Percentiles rank a stretch among this genome's conserved stretches.
These are phyloP conservation scores for Adansonia madagascariensis DNA, from an alignment of 441 rosid species.

Conservation along the genomic window DNA sequence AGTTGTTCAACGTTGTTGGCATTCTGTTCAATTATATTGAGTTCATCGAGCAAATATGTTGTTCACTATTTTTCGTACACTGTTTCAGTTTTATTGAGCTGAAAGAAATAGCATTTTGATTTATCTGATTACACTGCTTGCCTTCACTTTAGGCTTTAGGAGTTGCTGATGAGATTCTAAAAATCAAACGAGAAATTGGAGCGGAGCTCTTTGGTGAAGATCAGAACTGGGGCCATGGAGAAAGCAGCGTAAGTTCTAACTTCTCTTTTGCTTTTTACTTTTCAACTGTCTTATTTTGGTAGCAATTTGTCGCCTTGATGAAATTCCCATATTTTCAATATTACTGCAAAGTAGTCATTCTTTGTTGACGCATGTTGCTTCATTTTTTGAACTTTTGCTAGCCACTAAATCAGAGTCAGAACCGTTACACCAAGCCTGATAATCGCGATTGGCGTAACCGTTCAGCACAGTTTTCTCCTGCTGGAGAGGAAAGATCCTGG, in stretches of 20 bases:
- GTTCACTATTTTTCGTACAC: too few relatives aligned
- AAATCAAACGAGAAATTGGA: conserved; percentile 67
- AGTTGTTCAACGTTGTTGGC: neutral
- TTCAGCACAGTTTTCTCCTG: conserved; percentile 51
- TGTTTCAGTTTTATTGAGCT: neutral
- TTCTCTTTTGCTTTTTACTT: neutral
- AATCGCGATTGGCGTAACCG: conserved; percentile 91
- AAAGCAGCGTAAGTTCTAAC: conserved; percentile 57
- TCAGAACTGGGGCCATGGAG: conserved; percentile 70
- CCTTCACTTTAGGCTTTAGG: conserved; percentile 48
- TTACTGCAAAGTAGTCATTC: neutral
- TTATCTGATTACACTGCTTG: conserved; percentile 17
- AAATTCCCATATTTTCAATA: neutral
- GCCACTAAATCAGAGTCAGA: conserved; percentile 56
- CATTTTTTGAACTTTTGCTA: conserved; percentile 21
- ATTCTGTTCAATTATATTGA: neutral
- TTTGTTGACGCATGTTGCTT: neutral
- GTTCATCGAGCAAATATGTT: neutral
- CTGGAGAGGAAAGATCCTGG: conserved; percentile 77
- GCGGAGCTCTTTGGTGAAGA: conserved; percentile 78
- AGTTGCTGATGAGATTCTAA: conserved; percentile 69
- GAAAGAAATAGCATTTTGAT: neutral
- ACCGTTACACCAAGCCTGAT: conserved; percentile 77
- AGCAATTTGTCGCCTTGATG: neutral
- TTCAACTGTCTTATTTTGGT: neutral